Conservation (phyloP, 2,329 filamentous ascomycete species). For the Colletotrichum tamarilloi region DNA sequence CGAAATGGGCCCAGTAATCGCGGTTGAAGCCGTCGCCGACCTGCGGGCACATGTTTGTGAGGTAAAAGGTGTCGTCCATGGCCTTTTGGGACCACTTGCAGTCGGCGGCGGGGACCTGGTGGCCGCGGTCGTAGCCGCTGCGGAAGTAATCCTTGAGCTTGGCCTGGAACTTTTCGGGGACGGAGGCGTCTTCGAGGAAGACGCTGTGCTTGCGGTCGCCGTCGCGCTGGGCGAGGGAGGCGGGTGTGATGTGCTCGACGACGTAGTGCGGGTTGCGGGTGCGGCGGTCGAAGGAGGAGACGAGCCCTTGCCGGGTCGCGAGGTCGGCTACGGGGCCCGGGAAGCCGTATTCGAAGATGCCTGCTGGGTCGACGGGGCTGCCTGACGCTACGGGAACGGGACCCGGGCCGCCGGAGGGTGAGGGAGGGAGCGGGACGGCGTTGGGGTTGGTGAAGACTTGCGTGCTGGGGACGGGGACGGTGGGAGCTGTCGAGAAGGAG, state of each 20-base stretch:
- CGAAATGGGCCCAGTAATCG: constrained; percentile 99
- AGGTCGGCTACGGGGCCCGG: constrained; percentile 90
- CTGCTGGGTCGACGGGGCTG: constrained; percentile 76
- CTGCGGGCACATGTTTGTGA: constrained; percentile 98
- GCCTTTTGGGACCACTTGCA: constrained; percentile 94
- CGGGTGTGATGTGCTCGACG: constrained; percentile 93
- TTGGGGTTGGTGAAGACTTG: constrained; percentile 57
- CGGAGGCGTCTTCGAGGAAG: constrained; percentile 83
- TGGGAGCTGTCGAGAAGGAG: constrained; percentile 42
- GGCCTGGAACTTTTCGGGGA: constrained; percentile 89
- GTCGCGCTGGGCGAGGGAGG: constrained; percentile 78
- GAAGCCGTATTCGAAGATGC: constrained; percentile 88
- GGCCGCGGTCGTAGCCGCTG: constrained; percentile 93
- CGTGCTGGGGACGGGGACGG: constrained; percentile 65
- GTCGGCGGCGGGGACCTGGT: constrained; percentile 97
- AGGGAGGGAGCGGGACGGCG: constrained; percentile 41
- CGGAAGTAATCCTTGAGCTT: constrained; percentile 94
- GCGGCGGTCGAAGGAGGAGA: constrained; percentile 91
- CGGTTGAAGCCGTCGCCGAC: constrained; percentile 98
- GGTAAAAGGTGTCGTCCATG: constrained; percentile 94
- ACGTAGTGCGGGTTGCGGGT: constrained; percentile 95
- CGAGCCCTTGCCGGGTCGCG: constrained; percentile 78
- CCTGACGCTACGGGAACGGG: constrained; percentile 42
- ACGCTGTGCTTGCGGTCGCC: constrained; percentile 86
- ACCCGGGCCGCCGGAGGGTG: constrained; percentile 40